phyloP scores from a whole-genome alignment of 306 rosid species.

The Rosa multiflora region DNA sequence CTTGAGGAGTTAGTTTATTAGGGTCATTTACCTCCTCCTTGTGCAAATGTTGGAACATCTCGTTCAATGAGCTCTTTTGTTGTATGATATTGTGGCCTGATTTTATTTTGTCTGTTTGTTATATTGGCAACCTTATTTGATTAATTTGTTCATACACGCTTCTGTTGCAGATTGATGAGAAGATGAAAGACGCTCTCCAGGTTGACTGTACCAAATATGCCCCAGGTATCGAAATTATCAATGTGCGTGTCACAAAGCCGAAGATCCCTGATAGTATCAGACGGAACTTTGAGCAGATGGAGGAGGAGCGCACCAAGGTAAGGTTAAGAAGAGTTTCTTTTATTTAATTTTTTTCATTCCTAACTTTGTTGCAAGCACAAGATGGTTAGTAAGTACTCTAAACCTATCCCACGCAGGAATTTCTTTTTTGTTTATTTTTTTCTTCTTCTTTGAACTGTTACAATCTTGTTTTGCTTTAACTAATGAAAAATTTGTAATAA shows the following conservation, averaged over 20 bases:
- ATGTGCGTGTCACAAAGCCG: slow-evolving; percentile 89
- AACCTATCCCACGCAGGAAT: background rate
- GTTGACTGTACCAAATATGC: slow-evolving; percentile 91
- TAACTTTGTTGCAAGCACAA: background rate
- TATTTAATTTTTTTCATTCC: background rate
- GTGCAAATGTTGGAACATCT: background rate
- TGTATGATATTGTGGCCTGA: slow-evolving; percentile 1
- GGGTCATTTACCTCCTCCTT: background rate
- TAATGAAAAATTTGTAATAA: background rate
- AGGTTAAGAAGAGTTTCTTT: slow-evolving; percentile 4
- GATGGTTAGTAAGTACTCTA: background rate
- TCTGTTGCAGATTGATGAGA: slow-evolving; percentile 78
- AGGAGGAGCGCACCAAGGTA: slow-evolving; percentile 97
- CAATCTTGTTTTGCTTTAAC: background rate
- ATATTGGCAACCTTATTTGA: background rate
- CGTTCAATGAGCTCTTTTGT: background rate
- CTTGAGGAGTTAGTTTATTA: background rate
- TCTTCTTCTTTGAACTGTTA: background rate
- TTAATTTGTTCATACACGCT: background rate
- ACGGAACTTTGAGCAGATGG: slow-evolving; percentile 85
- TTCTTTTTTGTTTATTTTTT: background rate
- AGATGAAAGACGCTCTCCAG: slow-evolving; percentile 95
- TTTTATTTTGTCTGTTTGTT: background rate
- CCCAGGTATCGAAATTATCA: slow-evolving; percentile 83
- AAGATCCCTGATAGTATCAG: slow-evolving; percentile 75